A percentile compares a stretch with the other conserved stretches of the same genome.
These are phyloP conservation scores for Scedosporium aurantiacum DNA, from an alignment of 2,329 filamentous ascomycete species.

Conservation along the genomic window DNA sequence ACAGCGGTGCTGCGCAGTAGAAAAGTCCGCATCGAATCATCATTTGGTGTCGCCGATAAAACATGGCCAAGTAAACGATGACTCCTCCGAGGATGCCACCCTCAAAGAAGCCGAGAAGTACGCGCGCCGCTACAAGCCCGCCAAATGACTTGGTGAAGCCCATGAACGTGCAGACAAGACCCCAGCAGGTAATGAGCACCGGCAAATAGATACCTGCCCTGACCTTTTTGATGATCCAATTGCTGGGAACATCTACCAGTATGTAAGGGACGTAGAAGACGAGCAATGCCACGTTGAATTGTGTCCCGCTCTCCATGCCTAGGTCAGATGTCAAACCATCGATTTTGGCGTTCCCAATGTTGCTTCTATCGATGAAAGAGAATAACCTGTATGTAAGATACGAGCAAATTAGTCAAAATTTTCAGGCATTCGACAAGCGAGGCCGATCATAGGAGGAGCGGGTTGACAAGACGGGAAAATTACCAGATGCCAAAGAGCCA, in stretches of 20 bases:
- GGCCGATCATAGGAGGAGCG: background rate
- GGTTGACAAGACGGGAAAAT: background rate
- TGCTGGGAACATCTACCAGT: conserved; percentile 15
- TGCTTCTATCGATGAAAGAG: conserved; percentile 60
- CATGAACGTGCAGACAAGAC: conserved; percentile 11
- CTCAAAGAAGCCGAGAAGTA: conserved; percentile 14
- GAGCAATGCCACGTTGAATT: conserved; percentile 35
- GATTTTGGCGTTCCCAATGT: conserved; percentile 62
- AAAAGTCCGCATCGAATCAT: conserved; percentile 15
- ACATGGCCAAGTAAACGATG: conserved; percentile 16
- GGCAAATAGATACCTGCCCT: conserved; percentile 14
- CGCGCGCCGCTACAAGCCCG: conserved; percentile 12
- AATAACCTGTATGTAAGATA: conserved; percentile 6
- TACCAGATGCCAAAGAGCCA: conserved; percentile 17
- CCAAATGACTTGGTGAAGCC: conserved; percentile 14
- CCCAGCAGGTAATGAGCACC: conserved; percentile 13
- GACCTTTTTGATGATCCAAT: conserved; percentile 13
- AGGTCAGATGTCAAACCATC: conserved; percentile 21
- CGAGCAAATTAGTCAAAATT: background rate
- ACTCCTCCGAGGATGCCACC: conserved; percentile 15
- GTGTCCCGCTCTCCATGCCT: conserved; percentile 32
- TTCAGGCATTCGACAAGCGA: no score
- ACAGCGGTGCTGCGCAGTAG: conserved; percentile 52
- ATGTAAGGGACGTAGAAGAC: conserved; percentile 15
- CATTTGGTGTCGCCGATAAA: conserved; percentile 15